Conservation (phyloP, 2,329 filamentous ascomycete species). For the Aspergillus quadrilineatus region DNA sequence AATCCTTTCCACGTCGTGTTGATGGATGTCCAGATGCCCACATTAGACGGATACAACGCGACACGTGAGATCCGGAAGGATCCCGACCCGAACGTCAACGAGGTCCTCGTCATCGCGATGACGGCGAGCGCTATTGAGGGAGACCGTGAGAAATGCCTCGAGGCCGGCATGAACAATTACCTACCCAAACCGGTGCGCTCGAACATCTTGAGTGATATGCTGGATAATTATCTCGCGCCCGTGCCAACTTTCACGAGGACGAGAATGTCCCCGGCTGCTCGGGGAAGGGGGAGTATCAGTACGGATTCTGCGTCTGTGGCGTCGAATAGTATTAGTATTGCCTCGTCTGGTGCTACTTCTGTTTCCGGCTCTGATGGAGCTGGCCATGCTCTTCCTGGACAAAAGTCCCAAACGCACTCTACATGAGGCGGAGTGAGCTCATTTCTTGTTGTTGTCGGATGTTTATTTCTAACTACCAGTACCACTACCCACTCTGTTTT, state of each 20-base stretch:
- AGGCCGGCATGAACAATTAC: slow-evolving; percentile 96
- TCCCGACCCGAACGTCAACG: slow-evolving; percentile 70
- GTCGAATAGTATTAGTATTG: not conserved
- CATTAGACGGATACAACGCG: slow-evolving; percentile 88
- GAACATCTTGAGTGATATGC: slow-evolving; percentile 79
- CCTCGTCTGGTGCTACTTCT: not conserved
- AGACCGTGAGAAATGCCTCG: slow-evolving; percentile 91
- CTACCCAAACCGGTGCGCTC: slow-evolving; percentile 92
- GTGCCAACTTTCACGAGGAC: slow-evolving; percentile 39
- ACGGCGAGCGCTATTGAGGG: slow-evolving; percentile 93
- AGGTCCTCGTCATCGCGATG: slow-evolving; percentile 94
- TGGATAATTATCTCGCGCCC: slow-evolving; percentile 66
- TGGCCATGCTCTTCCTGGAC: not conserved
- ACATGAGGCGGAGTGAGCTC: not conserved
- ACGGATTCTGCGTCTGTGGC: not conserved
- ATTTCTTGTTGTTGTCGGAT: not conserved
- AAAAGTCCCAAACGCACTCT: not conserved
- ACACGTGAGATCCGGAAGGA: slow-evolving; percentile 80
- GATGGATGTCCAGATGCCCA: slow-evolving; percentile 97
- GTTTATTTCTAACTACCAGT: not conserved
- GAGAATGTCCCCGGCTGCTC: slow-evolving; percentile 26
- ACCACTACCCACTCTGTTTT: not conserved
- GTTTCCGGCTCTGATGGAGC: not conserved
- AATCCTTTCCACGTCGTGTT: slow-evolving; percentile 84
- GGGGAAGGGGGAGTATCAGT: slow-evolving; percentile 31